These are phyloP conservation scores for Fusarium sp. DNA, from an alignment of 2,329 filamentous ascomycete genomes.

Conservation along the genomic window DNA sequence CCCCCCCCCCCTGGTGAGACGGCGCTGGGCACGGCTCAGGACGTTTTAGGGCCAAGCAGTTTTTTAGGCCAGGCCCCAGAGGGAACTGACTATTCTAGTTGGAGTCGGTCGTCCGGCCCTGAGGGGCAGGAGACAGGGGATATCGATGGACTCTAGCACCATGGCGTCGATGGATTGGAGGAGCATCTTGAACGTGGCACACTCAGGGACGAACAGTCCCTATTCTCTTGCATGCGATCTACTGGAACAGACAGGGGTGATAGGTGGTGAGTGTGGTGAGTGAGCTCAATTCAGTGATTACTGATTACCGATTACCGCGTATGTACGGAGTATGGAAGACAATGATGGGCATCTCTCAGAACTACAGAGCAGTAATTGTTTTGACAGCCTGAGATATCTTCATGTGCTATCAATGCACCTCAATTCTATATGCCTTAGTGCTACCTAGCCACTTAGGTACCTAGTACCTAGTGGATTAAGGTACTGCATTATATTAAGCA, in stretches of 20 bases:
- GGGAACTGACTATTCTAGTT: conserved; percentile 1
- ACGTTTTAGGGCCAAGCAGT: conserved; percentile 24
- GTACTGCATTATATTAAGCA: background rate
- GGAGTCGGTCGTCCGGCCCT: background rate
- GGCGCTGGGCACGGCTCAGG: conserved; percentile 23
- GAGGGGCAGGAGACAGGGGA: conserved; percentile 16
- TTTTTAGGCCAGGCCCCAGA: conserved; percentile 9
- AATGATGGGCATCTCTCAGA: background rate
- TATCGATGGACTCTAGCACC: conserved; percentile 31
- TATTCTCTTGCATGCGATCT: background rate
- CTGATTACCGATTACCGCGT: background rate
- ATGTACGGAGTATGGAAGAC: background rate
- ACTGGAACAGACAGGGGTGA: background rate
- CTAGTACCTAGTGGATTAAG: background rate
- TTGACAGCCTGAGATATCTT: background rate
- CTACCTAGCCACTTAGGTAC: too few species aligned
- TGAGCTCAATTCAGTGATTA: background rate
- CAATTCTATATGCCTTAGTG: background rate
- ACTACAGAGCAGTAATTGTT: background rate
- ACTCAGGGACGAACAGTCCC: conserved; percentile 18
- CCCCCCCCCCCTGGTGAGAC: background rate
- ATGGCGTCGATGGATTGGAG: conserved; percentile 34
- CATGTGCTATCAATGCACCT: background rate
- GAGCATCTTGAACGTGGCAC: conserved; percentile 40
- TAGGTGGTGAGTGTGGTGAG: background rate